Conservation (phyloP, 176 grass and related monocot species). For the Oryza punctata region DNA sequence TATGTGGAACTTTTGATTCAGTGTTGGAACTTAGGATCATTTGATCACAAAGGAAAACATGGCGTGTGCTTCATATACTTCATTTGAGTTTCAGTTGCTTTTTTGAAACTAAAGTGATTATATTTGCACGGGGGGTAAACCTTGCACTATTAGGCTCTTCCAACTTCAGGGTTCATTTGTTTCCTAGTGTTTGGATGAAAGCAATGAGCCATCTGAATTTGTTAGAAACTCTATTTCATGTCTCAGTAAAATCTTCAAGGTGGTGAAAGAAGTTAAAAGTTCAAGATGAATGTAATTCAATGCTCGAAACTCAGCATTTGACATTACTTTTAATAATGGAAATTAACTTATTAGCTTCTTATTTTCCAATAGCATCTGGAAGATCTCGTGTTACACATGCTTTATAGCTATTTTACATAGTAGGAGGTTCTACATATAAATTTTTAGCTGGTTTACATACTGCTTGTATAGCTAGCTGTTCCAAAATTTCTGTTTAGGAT, state of each 20-base stretch:
- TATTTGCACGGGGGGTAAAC: neutral
- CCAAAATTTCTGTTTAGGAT: slow-evolving; percentile 17
- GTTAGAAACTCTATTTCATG: neutral
- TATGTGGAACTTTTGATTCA: neutral
- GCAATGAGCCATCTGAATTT: neutral
- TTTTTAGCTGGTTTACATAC: neutral
- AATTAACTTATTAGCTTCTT: slow-evolving; percentile 19
- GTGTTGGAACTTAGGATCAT: neutral
- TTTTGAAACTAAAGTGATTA: neutral
- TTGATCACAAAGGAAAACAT: slow-evolving; percentile 24
- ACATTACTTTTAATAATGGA: neutral
- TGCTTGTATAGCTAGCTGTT: neutral
- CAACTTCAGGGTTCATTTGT: neutral
- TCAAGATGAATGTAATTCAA: neutral
- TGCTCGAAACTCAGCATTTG: neutral
- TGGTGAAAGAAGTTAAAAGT: neutral
- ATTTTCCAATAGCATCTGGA: neutral
- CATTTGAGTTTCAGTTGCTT: slow-evolving; percentile 15
- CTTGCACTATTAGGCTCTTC: neutral
- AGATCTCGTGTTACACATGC: neutral
- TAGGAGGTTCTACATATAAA: neutral
- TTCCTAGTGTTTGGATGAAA: slow-evolving; percentile 4
- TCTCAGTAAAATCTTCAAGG: neutral
- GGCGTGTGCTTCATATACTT: neutral
- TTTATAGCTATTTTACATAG: neutral